These are phyloP conservation scores for Punica granatum DNA, from an alignment of 345 rosid genomes.

Conservation along the genomic window DNA sequence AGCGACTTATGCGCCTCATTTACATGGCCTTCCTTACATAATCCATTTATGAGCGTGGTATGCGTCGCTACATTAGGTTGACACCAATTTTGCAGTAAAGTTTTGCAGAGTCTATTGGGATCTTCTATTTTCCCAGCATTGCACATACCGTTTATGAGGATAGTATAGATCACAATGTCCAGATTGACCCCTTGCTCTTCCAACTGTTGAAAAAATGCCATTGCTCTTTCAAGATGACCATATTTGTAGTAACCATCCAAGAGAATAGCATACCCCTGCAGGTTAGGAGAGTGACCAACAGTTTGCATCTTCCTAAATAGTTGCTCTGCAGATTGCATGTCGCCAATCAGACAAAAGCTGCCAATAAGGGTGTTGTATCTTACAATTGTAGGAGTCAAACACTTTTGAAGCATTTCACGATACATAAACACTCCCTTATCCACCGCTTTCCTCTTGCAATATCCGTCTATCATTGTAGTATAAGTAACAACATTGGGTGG, in stretches of 20 bases:
- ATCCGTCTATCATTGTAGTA: constrained; percentile 8
- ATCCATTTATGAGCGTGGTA: neutral
- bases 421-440: constrained; percentile 11
- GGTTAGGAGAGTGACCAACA: neutral
- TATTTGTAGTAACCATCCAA: constrained; percentile 1
- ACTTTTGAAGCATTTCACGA: constrained; percentile 6
- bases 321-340: neutral
- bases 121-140: neutral
- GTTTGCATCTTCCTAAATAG: neutral
- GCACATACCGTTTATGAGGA: constrained; percentile 6
- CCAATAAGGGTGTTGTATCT: neutral
- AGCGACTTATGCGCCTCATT: neutral
- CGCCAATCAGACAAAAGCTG: constrained; percentile 1
- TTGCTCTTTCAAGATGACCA: neutral
- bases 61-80: neutral
- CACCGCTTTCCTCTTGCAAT: constrained; percentile 1
- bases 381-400: constrained; percentile 1
- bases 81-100: neutral
- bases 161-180: neutral
- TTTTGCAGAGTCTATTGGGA: neutral
- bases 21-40: too few relatives aligned
- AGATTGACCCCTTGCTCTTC: neutral
- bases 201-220: neutral
- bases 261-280: neutral
- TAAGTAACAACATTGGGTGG: neutral